Evolutionary conservation across 768 basidiomycete species (phyloP).

Genomic region (Pulveroboletus sp.): DNA sequence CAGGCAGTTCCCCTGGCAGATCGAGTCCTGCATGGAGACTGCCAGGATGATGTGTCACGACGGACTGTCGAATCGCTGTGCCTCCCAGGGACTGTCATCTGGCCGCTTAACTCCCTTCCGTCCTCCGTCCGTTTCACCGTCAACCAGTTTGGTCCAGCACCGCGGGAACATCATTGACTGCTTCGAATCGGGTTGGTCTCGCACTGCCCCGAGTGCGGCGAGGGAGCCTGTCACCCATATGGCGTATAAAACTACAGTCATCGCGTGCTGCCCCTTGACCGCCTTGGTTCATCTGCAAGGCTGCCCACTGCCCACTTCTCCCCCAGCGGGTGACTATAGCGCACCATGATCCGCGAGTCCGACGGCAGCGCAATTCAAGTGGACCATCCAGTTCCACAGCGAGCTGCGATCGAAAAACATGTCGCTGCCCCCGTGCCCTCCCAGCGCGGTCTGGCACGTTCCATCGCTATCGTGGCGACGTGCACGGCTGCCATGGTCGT

Average conservation of each 20-base stretch:
- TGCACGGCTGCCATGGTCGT: constrained; percentile 39
- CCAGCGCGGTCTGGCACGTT: constrained; percentile 23
- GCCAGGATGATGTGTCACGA: background rate
- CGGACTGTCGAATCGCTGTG: background rate
- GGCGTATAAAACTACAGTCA: constrained; percentile 13
- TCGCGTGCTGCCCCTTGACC: background rate
- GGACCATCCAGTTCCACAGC: too few species aligned
- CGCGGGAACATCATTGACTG: too few species aligned
- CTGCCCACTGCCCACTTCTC: too few species aligned
- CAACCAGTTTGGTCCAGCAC: constrained; percentile 15
- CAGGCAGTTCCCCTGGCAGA: too few species aligned
- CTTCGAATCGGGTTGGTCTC: too few species aligned
- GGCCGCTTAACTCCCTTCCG: background rate
- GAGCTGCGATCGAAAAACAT: constrained; percentile 6
- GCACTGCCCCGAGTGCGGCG: too few species aligned
- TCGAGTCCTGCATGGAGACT: too few species aligned
- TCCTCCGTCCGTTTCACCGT: background rate
- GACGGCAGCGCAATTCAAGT: background rate
- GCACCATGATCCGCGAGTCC: constrained; percentile 7
- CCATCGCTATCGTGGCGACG: constrained; percentile 31
- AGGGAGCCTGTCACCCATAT: background rate
- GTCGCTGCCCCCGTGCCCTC: background rate
- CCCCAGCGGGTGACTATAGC: constrained; percentile 4
- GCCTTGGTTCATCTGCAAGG: too few species aligned
- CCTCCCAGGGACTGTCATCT: too few species aligned